Evolutionary conservation across 208 protist genomes (phyloP), one percentile per base, ranked within the genome.

Genomic region (Histomonas meleagridis): DNA sequence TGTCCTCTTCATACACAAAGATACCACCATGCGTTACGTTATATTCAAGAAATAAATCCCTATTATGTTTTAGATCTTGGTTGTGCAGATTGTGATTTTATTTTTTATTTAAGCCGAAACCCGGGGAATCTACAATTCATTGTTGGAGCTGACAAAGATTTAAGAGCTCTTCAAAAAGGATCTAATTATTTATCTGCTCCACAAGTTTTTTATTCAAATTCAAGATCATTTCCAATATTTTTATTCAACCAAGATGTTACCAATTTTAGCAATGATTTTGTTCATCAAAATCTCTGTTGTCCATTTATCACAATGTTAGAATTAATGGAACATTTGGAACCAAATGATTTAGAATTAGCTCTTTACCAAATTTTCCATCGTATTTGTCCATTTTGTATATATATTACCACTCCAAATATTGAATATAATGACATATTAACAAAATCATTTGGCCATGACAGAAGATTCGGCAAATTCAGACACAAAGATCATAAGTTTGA

Each of bases 401-500:
- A 51, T 16, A 18, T 86, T 2, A 86, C 76, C 16, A 86, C 76
- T 0, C 76, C 76, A 16, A 86, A 86, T 40, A 86, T 86, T 35
- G 76, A 86, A 86, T 86, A 86, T 38, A 86, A 86, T 86, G 18
- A 51, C 2, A 48, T 86, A 7, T 32, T 86, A 7, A 18, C 40
- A 55, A 14, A 55, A 16, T 55, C 23, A 40, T 86, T 51, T 86
- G 76, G 46, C 14, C 51, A 49, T 32, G 21, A 43, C 10, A 1
- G 46, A 55, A 23, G 7, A 86, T 51, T 38, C 7, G 60, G 60
- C 16, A 32, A 55, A 49, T 86, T 86, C 46, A 51, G 76, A 51
- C 76, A 86, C 18, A 43, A 18, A 32, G 76, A 86, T 86, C 76
- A 86, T 55, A 86, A 86, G 18, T 86, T 86, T 86, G 76, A 86